phyloP scores from a whole-genome alignment of 2,329 filamentous ascomycete species.

The Magnaporthiopsis rhizophila region DNA sequence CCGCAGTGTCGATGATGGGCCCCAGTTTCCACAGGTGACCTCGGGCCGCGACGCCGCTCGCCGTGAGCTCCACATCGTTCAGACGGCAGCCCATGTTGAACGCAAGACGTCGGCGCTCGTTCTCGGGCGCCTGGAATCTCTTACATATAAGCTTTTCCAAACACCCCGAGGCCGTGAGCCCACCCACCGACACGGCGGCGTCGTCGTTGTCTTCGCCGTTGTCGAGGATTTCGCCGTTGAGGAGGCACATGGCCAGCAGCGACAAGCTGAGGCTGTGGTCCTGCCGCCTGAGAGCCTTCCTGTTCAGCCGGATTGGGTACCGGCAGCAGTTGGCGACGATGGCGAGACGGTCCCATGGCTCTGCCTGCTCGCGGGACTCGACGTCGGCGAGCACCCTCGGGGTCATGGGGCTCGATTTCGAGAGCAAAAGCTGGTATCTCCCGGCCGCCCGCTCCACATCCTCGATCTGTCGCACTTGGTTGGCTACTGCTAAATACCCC shows the following conservation, averaged over 20 bases:
- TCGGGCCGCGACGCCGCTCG: conserved; percentile 13
- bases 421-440: conserved; percentile 18
- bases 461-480: conserved; percentile 1
- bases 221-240: conserved; percentile 26
- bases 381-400: conserved; percentile 19
- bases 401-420: conserved; percentile 18
- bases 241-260: conserved; percentile 20
- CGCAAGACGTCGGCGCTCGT: conserved; percentile 12
- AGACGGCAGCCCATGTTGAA: conserved; percentile 21
- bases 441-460: conserved; percentile 18
- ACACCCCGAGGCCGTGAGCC: conserved; percentile 9
- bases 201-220: conserved; percentile 14
- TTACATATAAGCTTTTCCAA: conserved; percentile 15
- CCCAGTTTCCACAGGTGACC: conserved; percentile 20
- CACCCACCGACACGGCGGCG: background rate
- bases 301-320: conserved; percentile 20
- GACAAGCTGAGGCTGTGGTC: conserved; percentile 18
- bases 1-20: conserved; percentile 12
- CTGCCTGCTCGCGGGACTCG: conserved; percentile 12
- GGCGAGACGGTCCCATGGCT: conserved; percentile 10
- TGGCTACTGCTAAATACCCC: too few relatives aligned
- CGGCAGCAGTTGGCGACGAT: conserved; percentile 23
- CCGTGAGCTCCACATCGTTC: conserved; percentile 12
- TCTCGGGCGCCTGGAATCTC: conserved; percentile 13
- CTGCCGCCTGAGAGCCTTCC: conserved; percentile 10